Base-by-base conservation (phyloP, 768 basidiomycete genomes). In the Mycena chlorophos region DNA sequence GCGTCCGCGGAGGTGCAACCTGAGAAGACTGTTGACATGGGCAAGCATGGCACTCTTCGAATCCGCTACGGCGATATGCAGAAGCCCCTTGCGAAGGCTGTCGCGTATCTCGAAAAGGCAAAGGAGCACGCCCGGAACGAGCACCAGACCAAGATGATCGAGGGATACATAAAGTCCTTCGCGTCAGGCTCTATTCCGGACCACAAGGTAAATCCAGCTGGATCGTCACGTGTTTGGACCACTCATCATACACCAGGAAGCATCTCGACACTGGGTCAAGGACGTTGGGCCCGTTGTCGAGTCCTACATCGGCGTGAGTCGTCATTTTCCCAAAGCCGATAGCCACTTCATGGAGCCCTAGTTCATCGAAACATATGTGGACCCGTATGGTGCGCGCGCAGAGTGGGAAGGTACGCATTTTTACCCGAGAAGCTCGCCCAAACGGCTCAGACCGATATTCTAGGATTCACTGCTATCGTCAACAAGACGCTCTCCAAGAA, bases 271-370 rank as follows among this genome's bases (percentile, higher is more conserved):
- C 57, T 95, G 92, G 92, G 92, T 95, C 23, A 86, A 88, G 70
- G 92, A 95, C 66, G 73, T 90, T 20, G 88, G 91, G 0, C 92
- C 92, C 3, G 87, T 89, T 29, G 92, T 95, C 17, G 92, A 94
- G 70, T 88, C 84, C 27, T 93, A 94, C 69, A 85, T 94, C 54
- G 91, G 91, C 22, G 79, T 79, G 60, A 57, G 77, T 68, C 12
- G 19, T 37, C 8, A 10, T 17, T 38, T 43, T 49, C 19, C 25
- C 26, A n/a, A 38, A n/a, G 49, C 37, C 38, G 20, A 26, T 49
- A 22, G 39, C 37, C 28, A 46, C 13, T 49, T 34, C 34, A 22
- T 10, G n/a, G n/a, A n/a, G n/a, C n/a, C 14, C 22, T 49, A 80
- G 71, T 91, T 91, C 68, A 79, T 91, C 37, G 89, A 91, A 76